phyloP scores from a whole-genome alignment of 768 basidiomycete species.

The Naganishia friedmannii region DNA sequence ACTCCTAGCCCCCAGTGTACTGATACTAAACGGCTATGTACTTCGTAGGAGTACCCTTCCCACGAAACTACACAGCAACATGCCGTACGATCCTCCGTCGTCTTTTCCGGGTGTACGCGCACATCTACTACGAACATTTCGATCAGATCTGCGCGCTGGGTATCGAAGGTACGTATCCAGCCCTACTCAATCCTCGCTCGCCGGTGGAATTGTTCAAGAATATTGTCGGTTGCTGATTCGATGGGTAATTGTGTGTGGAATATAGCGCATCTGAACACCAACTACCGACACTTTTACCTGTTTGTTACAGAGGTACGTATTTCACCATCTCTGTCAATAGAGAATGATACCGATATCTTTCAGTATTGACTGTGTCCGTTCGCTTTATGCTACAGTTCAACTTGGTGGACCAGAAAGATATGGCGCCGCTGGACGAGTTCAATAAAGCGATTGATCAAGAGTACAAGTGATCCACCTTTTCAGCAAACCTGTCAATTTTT shows the following conservation, averaged over 20 bases:
- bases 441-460: constrained; percentile 68
- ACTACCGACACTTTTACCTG: constrained; percentile 95
- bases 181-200: no score
- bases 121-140: constrained; percentile 98
- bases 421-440: constrained; percentile 70
- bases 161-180: constrained; percentile 73
- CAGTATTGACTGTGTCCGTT: no score
- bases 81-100: constrained; percentile 88
- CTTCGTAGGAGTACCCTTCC: constrained; percentile 76
- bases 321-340: no score
- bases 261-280: constrained; percentile 93
- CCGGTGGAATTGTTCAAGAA: no score
- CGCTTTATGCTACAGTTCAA: constrained; percentile 43
- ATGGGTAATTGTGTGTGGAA: neutral
- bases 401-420: constrained; percentile 69
- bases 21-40: neutral
- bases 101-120: constrained; percentile 94
- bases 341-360: neutral
- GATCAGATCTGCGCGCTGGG: constrained; percentile 97
- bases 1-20: no score
- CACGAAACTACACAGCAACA: constrained; percentile 81
- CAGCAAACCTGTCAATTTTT: neutral
- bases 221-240: neutral
- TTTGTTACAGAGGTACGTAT: constrained; percentile 84
- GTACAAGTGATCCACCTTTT: constrained; percentile 32